Base-by-base conservation (phyloP, 2,329 filamentous ascomycete genomes). In the Fusarium subglutinans region DNA sequence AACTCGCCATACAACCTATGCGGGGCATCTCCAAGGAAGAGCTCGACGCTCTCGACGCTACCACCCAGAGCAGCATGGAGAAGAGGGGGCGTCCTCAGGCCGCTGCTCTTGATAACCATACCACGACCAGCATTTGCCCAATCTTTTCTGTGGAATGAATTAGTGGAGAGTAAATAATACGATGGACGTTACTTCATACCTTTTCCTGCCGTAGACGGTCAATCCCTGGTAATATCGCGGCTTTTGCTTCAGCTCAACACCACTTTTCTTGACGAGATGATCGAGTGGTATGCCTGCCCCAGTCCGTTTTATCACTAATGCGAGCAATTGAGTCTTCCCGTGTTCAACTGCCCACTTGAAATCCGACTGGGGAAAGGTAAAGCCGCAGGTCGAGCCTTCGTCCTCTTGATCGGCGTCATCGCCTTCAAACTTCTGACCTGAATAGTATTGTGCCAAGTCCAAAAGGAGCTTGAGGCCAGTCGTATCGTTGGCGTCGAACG, bases 171-270 rank as follows among this genome's bases (percentile, higher is more conserved):
- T 17, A 47, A 40, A 45, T 37, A 59, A 22, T 30, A 20, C 2
- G 5, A 20, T 10, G 4, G 15, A 48, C 12, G 15, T 64, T n/a
- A 24, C 43, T 30, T 66, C 77, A 37, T 80, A 85, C 85, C 84
- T 83, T 78, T 95, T 95, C 80, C 90, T 90, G 6, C 94, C 93
- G 72, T 93, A 91, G 4, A 97, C 91, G 3, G 90, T 91, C 37
- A 96, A 81, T 1, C 94, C 94, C 80, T 93, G 92, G 78, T 97
- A 97, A 80, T 90, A 93, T 24, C 88, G 87, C 2, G 93, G 90
- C 80, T 92, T 93, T 72, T 89, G 84, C 60, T 89, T 86, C 55
- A 91, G 80, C 76, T 92, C 87, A 3, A 92, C 81, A 6, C 92
- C 92, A 63, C 87, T 91, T 64, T 88, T 88, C 81, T 91, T 88